A percentile compares a stretch with the other conserved stretches of the same genome.
These are phyloP conservation scores for Esteya vermicola DNA, from an alignment of 2,329 filamentous ascomycete species.

Conservation along the genomic window DNA sequence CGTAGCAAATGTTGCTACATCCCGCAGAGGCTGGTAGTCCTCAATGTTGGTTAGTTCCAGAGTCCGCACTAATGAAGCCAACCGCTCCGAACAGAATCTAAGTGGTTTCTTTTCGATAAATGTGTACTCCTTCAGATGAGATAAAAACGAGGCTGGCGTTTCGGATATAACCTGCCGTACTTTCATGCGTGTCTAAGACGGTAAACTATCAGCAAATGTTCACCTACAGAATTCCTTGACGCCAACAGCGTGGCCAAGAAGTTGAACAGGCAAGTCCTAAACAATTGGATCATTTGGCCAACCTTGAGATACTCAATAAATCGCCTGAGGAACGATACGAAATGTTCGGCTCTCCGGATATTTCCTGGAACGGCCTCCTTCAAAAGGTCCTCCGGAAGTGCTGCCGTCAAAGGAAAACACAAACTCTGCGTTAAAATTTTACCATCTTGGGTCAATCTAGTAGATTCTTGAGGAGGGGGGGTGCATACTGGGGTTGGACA, in stretches of 20 bases:
- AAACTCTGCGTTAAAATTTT: too few species aligned
- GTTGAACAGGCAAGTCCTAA: too few species aligned
- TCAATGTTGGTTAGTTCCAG: constrained; percentile 95
- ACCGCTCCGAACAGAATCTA: constrained; percentile 82
- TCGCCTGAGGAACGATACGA: constrained; percentile 83
- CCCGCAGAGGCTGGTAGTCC: constrained; percentile 91
- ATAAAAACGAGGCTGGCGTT: constrained; percentile 84
- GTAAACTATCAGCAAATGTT: too few species aligned
- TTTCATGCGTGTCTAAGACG: constrained; percentile 70
- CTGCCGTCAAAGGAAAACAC: constrained; percentile 19
- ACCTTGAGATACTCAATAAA: constrained; percentile 94
- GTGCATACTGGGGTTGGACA: constrained; percentile 63
- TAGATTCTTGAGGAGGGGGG: too few species aligned
- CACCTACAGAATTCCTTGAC: too few species aligned
- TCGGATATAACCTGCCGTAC: constrained; percentile 95
- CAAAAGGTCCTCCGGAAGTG: constrained; percentile 80
- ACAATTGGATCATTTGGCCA: too few species aligned
- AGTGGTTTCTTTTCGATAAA: constrained; percentile 96
- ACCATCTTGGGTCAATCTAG: too few species aligned
- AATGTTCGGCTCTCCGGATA: constrained; percentile 89
- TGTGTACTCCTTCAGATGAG: constrained; percentile 86
- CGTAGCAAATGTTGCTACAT: constrained; percentile 95
- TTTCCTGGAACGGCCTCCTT: constrained; percentile 96
- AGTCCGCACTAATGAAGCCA: constrained; percentile 88
- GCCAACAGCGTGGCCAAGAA: too few species aligned